Evolutionary conservation across 163 green algal species (phyloP), one percentile per base, ranked within the genome.

Genomic region (Volvox carteri): DNA sequence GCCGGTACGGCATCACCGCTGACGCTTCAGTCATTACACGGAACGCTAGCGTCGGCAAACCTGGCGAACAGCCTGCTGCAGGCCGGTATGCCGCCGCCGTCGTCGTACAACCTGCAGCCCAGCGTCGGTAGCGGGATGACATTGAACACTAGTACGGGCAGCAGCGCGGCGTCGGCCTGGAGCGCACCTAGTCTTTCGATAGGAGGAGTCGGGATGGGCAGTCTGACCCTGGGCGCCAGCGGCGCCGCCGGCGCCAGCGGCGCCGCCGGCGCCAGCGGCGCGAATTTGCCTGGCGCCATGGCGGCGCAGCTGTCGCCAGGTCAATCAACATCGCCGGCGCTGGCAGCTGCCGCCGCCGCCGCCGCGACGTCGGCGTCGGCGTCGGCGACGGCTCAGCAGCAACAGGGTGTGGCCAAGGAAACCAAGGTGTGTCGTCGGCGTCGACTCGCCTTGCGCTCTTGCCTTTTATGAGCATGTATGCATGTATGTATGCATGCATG

Each of bases 41-140:
- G 84, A 19, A 89, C 84, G 5, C 41, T 89, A 18, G 84, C 84
- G 35, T 84, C 84, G 35, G 84, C 84, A 12, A 84, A 11, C 54
- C 84, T 89, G 1, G 83, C 83, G 33, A 74, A 37, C 35, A 75
- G 62, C 50, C 50, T 88, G 48, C 67, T 88, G 21, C 68, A 74
- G 68, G 44, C 81, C 9, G 33, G 37, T 8, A 30, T 58, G 5
- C 56, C 73, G 77, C 44, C 46, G 50, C 58, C 48, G 12, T 33
- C 28, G 35, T 44, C 52, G 52, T 85, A 85, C 77, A 52, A 33
- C n/a, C 7, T 84, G 48, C 50, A 72, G 42, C 16, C 75, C 30
- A 48, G 30, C 30, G 78, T 23, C 39, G 81, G 67, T 65, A 50
- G 46, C 23, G 44, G 81, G 23, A 7, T 37, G 46, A 4, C 3